These are phyloP conservation scores for Digitaria exilis DNA, from an alignment of 202 grass and related monocot genomes.

Conservation along the genomic window DNA sequence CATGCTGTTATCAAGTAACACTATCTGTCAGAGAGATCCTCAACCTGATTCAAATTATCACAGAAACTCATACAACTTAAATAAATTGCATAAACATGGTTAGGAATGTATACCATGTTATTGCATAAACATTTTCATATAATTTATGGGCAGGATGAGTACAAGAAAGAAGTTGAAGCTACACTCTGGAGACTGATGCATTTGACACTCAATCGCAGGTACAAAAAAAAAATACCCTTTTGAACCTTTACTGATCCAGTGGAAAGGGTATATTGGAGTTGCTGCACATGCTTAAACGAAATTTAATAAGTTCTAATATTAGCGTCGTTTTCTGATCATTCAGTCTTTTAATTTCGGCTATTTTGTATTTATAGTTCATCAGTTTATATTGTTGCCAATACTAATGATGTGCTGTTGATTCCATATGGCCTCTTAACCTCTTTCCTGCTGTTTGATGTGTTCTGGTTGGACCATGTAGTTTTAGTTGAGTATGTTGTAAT, in stretches of 20 bases:
- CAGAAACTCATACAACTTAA: neutral
- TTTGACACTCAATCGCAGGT: neutral
- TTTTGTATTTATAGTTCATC: neutral
- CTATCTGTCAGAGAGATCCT: neutral
- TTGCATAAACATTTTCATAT: slow-evolving; percentile 44
- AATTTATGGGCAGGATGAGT: slow-evolving; percentile 36
- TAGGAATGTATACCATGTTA: slow-evolving; percentile 55
- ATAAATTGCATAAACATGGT: slow-evolving; percentile 31
- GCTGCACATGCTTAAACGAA: neutral
- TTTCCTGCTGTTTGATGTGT: neutral
- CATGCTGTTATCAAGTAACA: neutral
- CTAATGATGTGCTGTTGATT: neutral
- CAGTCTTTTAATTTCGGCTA: neutral
- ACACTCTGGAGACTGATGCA: slow-evolving; percentile 11
- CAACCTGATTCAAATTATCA: neutral
- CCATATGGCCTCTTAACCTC: neutral
- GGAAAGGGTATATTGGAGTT: neutral
- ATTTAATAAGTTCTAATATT: neutral
- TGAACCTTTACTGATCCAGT: neutral
- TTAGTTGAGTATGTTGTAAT: neutral
- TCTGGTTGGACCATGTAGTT: neutral
- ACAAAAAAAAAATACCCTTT: neutral
- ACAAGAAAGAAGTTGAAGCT: slow-evolving; percentile 15
- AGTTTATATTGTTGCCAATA: neutral
- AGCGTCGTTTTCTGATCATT: neutral